Base-by-base conservation (phyloP, 129 eudicot species). In the Lactuca sativa region DNA sequence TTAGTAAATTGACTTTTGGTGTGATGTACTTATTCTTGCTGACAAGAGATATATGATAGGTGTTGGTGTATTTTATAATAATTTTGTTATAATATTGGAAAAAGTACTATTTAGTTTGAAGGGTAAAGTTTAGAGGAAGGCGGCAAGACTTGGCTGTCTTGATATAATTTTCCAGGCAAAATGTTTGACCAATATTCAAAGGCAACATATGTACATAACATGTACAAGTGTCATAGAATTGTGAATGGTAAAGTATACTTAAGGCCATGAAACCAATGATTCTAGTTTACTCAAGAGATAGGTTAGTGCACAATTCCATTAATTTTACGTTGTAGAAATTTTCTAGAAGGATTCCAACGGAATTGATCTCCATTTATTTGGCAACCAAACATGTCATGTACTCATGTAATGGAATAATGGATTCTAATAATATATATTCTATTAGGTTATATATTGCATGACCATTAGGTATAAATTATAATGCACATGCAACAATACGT, bases 31-130 rank as follows among this genome's bases (percentile, higher is more conserved):
- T 59, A 31, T 33, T 68, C 51, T 25, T 76, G 49, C 62, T 75
- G 74, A 59, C 63, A 67, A 17, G 40, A 43, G 64, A 38, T 56
- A 38, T 56, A 74, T 44, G 79, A 74, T 71, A 70, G 48, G 44
- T 48, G 47, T 14, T 37, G 16, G 4, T 1, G 56, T 16, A 3
- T 65, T 56, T 55, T 5, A 13, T 33, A n/a, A 56, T 41, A 56
- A 43, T 7, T 32, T 21, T 31, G 10, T 65, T 13, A 31, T 17
- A 11, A 16, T 56, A 54, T 56, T 16, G 66, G 65, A 56, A 56
- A 56, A 7, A 47, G 1, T 43, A 9, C 51, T 52, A 15, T 56
- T 32, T 43, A 10, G 8, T n/a, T 70, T 16, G 15, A 55, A 55
- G 17, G 66, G 56, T n/a, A 30, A 41, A 44, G 25, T 48, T 3